Conservation (phyloP, 768 basidiomycete genomes). For the Postia placenta region DNA sequence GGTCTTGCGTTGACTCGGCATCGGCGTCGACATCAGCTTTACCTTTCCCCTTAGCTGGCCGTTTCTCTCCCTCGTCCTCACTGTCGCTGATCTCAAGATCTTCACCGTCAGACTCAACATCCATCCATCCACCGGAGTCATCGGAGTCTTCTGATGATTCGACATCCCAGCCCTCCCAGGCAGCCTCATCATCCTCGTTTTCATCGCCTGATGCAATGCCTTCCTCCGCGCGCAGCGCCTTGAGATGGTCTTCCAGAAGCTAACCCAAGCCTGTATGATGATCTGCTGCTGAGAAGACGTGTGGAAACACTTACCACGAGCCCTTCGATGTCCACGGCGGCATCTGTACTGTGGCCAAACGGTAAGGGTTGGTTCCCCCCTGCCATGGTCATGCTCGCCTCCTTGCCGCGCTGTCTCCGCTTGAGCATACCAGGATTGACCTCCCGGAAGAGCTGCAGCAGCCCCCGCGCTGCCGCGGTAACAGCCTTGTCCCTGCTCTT, state of each 20-base stretch:
- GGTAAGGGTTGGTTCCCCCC: constrained; percentile 61
- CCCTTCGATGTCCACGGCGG: constrained; percentile 85
- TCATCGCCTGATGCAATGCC: constrained; percentile 40
- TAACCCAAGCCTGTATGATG: constrained; percentile 21
- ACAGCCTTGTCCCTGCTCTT: constrained; percentile 95
- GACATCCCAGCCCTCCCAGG: constrained; percentile 88
- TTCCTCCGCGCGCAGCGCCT: constrained; percentile 61
- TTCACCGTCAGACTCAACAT: constrained; percentile 63
- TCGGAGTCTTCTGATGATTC: constrained; percentile 56
- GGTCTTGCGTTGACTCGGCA: constrained; percentile 54
- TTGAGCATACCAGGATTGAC: constrained; percentile 93
- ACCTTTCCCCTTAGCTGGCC: constrained; percentile 11
- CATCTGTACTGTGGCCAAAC: constrained; percentile 74
- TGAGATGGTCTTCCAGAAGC: constrained; percentile 86
- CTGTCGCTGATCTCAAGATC: constrained; percentile 81
- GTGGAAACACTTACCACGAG: constrained; percentile 52
- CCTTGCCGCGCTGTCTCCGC: constrained; percentile 86
- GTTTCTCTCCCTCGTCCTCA: constrained; percentile 56
- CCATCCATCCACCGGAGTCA: constrained; percentile 69
- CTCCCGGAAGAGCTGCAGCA: constrained; percentile 90
- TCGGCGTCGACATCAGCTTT: constrained; percentile 41
- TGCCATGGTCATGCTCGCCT: constrained; percentile 73
- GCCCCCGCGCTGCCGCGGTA: constrained; percentile 78
- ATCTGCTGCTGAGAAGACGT: background rate
- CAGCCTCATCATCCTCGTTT: constrained; percentile 57